These are phyloP conservation scores for Candida sp. DNA, from an alignment of 1,139 yeast genomes.

Conservation along the genomic window DNA sequence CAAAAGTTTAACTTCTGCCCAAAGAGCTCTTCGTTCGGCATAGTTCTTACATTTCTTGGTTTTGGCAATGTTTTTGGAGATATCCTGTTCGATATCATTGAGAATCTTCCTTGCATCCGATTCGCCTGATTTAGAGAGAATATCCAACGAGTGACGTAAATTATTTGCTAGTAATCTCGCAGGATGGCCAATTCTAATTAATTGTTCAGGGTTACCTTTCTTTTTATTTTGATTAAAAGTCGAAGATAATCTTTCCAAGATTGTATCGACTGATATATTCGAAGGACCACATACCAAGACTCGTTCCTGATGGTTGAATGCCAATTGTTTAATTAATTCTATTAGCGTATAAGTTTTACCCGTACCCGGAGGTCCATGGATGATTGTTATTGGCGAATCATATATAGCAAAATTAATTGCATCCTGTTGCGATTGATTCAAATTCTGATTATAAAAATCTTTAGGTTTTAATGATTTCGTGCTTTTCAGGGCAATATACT, in stretches of 20 bases:
- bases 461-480: slow-evolving; percentile 4
- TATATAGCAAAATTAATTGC: slow-evolving; percentile 40
- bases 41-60: slow-evolving; percentile 66
- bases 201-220: slow-evolving; percentile 39
- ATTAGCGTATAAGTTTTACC: slow-evolving; percentile 77
- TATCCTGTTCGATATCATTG: slow-evolving; percentile 68
- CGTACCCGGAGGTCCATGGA: slow-evolving; percentile 53
- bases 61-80: slow-evolving; percentile 54
- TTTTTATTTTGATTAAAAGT: slow-evolving; percentile 19
- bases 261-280: slow-evolving; percentile 91
- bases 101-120: slow-evolving; percentile 58
- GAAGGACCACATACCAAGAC: slow-evolving; percentile 95
- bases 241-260: slow-evolving; percentile 70
- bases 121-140: slow-evolving; percentile 51
- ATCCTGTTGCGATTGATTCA: slow-evolving; percentile 59
- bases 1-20: slow-evolving; percentile 65
- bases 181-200: slow-evolving; percentile 90
- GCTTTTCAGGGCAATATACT: slow-evolving; percentile 18
- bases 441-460: slow-evolving; percentile 43
- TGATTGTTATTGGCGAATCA: slow-evolving; percentile 39
- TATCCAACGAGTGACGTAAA: slow-evolving; percentile 72
- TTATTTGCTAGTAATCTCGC: slow-evolving; percentile 71
- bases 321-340: slow-evolving; percentile 78
- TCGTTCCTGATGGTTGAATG: slow-evolving; percentile 52
- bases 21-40: slow-evolving; percentile 61